phyloP scores from a whole-genome alignment of 176 grass and related monocot genomes.

The Carex cristatella region DNA sequence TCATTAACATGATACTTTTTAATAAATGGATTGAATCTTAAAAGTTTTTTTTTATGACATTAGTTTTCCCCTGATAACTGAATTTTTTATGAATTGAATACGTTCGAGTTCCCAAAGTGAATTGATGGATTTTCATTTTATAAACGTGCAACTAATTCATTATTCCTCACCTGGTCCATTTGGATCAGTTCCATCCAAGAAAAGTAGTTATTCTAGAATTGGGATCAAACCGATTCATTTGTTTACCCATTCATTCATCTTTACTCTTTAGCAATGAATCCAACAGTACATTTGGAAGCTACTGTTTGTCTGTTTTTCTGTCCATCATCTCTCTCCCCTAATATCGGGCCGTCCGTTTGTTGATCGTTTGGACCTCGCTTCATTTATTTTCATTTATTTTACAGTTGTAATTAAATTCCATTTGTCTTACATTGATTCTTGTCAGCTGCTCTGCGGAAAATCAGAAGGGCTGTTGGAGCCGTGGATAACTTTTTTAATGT shows the following conservation, averaged over 20 bases:
- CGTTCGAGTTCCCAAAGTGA: too few relatives aligned
- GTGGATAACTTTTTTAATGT: not conserved
- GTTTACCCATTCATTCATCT: not conserved
- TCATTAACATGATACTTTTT: too few relatives aligned
- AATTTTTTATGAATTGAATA: too few relatives aligned
- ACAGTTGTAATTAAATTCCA: not conserved
- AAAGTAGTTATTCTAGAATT: not conserved
- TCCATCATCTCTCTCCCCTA: not conserved
- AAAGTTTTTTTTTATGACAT: too few relatives aligned
- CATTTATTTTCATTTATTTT: not conserved
- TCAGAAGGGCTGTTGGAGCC: not conserved
- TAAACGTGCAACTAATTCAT: too few relatives aligned
- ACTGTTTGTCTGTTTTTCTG: not conserved
- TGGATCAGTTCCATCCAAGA: not conserved
- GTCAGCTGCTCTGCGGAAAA: not conserved
- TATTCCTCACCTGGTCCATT: not conserved
- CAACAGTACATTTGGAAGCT: not conserved
- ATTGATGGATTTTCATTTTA: too few relatives aligned
- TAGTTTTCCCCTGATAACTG: too few relatives aligned
- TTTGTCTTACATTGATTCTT: not conserved
- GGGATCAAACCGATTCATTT: not conserved
- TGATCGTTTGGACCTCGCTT: not conserved
- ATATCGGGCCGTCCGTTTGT: conserved; percentile 8
- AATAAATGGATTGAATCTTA: too few relatives aligned
- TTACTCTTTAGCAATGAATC: not conserved